A percentile compares a stretch with the other conserved stretches of the same genome.
These are phyloP conservation scores for Dioscorea cayenensis DNA, from an alignment of 116 monocot genomes.

Conservation along the genomic window DNA sequence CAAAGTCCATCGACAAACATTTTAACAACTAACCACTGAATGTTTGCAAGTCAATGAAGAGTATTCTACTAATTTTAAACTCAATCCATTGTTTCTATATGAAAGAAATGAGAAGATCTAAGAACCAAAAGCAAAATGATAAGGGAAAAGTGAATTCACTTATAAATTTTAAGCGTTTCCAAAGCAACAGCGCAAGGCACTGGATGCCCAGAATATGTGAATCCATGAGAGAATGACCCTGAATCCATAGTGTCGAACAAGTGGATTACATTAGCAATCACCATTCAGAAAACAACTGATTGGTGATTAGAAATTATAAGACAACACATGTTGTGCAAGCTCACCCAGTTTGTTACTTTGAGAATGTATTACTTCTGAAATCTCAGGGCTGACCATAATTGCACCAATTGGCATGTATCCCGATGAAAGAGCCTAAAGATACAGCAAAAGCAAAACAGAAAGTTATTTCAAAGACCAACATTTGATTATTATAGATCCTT, in stretches of 20 bases:
- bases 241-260: not conserved
- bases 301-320: not conserved
- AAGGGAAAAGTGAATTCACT: conserved; percentile 20
- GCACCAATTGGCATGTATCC: conserved; percentile 97
- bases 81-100: not conserved
- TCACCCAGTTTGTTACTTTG: conserved; percentile 38
- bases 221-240: conserved; percentile 96
- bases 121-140: not conserved
- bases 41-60: too few species aligned
- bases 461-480: not conserved
- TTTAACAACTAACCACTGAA: not conserved
- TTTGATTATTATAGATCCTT: not conserved
- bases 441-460: not conserved
- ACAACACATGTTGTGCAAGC: too few species aligned
- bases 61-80: not conserved
- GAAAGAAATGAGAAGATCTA: not conserved
- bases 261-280: not conserved
- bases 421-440: conserved; percentile 86
- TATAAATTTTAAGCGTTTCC: conserved; percentile 90
- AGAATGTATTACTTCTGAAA: conserved; percentile 82
- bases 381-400: conserved; percentile 84
- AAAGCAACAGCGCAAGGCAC: conserved; percentile 92
- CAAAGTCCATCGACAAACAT: not conserved
- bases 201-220: conserved; percentile 98
- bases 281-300: not conserved